phyloP scores from a whole-genome alignment of 345 rosid species.

The Linum tenue region DNA sequence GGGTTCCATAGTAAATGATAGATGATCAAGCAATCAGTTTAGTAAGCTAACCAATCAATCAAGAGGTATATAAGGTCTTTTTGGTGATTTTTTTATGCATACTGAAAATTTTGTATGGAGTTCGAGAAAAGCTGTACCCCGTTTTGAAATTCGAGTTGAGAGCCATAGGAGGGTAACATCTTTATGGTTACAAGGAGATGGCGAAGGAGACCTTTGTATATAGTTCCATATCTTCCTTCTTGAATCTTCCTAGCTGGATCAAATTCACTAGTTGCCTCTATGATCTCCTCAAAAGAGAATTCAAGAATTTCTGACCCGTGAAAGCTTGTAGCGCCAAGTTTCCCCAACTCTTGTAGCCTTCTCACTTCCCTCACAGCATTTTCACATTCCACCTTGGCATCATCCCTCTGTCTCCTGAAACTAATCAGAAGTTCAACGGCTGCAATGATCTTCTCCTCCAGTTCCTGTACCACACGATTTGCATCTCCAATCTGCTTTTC shows the following conservation, averaged over 20 bases:
- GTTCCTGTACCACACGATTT: conserved; percentile 32
- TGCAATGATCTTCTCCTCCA: conserved; percentile 70
- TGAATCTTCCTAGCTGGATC: conserved; percentile 76
- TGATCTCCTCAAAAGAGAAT: conserved; percentile 72
- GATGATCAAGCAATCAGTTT: not conserved
- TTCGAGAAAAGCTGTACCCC: conserved; percentile 32
- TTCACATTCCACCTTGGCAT: conserved; percentile 44
- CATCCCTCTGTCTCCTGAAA: conserved; percentile 64
- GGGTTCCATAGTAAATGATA: conserved; percentile 9
- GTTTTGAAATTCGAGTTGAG: conserved; percentile 47
- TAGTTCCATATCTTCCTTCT: conserved; percentile 73
- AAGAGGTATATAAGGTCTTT: too few species aligned
- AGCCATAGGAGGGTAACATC: conserved; percentile 80
- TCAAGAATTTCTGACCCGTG: conserved; percentile 49
- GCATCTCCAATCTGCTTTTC: conserved; percentile 45
- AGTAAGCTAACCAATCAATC: not conserved
- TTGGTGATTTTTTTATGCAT: not conserved
- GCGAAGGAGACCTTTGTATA: conserved; percentile 64
- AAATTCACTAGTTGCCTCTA: conserved; percentile 60
- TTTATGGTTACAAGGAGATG: conserved; percentile 65
- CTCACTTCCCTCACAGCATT: conserved; percentile 38
- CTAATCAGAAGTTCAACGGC: conserved; percentile 74
- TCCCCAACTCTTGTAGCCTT: conserved; percentile 30
- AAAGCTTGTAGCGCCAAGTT: conserved; percentile 30
- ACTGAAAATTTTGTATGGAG: not conserved